Evolutionary conservation across 371 early-diverging fungal genomes (phyloP), one percentile per base, ranked within the genome.

Genomic region (Syncephalastrum monosporum): DNA sequence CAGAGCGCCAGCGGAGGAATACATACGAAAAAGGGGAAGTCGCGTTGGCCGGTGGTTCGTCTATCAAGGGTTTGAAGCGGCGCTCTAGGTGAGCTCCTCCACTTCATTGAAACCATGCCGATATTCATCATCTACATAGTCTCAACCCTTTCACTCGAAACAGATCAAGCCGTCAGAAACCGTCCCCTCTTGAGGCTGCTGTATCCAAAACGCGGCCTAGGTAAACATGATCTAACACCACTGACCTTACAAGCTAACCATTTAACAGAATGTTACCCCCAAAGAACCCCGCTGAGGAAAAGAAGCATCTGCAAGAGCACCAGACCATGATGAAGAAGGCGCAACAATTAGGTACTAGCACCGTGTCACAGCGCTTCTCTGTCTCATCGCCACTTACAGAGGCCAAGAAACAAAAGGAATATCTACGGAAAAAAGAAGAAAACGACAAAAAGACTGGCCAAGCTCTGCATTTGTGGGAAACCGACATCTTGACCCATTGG

Each of bases 261-360:
- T 43, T 29, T 14, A 17, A 14, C 54, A 74, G 80, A 43, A 76
- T 69, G 71, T 59, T 79, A 0, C 80, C 80, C 44, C 80, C 80
- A 10, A 79, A 79, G 57, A 61, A 76, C 46, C 77, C 75, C 15
- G 56, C 62, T 16, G 80, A 79, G 57, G 80, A 79, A 59, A 76
- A 72, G 51, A 74, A 71, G 38, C 80, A 79, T 58, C 56, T 79
- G 13, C 77, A 79, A 47, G 67, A 79, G 55, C 75, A 79, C 47
- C 68, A 74, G 50, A 59, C 60, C 14, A 74, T 79, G 77, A 79
- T 79, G 80, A 74, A 71, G 55, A 72, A 76, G 38, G 77, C 80
- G 15, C 57, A 55, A 12, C 68, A 74, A 42, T 49, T 76, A n/a
- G 67, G 67, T 65, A 48, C 33, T 52, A 50, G 27, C 38, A 33